Percentiles rank a stretch among this genome's conserved stretches.
These are phyloP conservation scores for Somion occarium DNA, from an alignment of 1,284 basidiomycete species.

Conservation along the genomic window DNA sequence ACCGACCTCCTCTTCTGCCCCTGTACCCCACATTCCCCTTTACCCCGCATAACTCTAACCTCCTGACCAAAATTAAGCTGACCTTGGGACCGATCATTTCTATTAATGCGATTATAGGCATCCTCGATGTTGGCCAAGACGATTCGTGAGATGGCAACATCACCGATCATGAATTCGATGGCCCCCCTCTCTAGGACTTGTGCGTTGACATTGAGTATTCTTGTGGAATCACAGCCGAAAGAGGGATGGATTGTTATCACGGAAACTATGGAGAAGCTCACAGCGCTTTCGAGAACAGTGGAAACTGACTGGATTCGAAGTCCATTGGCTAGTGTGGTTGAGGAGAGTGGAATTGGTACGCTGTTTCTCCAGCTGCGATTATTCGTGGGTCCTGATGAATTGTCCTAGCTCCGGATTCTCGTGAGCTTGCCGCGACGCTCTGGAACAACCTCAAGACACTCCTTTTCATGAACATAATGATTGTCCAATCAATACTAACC, in stretches of 20 bases:
- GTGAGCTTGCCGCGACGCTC: conserved; percentile 39
- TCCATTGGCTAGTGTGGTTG: conserved; percentile 32
- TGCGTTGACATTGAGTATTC: conserved; percentile 40
- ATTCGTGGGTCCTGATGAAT: neutral
- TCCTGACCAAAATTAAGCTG: no score
- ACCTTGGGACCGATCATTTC: no score
- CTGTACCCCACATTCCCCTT: no score
- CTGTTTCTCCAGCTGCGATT: conserved; percentile 9
- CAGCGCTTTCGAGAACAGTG: conserved; percentile 34
- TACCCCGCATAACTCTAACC: no score
- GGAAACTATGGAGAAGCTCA: conserved; percentile 37
- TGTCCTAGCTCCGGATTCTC: conserved; percentile 34
- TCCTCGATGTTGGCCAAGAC: conserved; percentile 28
- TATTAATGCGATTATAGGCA: conserved; percentile 17
- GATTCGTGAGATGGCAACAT: conserved; percentile 35
- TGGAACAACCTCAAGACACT: conserved; percentile 69
- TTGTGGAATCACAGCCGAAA: conserved; percentile 41
- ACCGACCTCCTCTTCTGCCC: no score
- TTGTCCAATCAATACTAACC: conserved; percentile 56
- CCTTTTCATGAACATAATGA: conserved; percentile 64
- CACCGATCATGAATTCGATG: conserved; percentile 44
- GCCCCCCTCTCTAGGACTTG: conserved; percentile 48
- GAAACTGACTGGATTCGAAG: conserved; percentile 51
- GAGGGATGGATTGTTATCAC: conserved; percentile 42
- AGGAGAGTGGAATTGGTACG: conserved; percentile 35